Percentiles rank a stretch among this genome's conserved stretches.
These are phyloP conservation scores for Clonostachys rosea DNA, from an alignment of 2,329 filamentous ascomycete genomes.

Conservation along the genomic window DNA sequence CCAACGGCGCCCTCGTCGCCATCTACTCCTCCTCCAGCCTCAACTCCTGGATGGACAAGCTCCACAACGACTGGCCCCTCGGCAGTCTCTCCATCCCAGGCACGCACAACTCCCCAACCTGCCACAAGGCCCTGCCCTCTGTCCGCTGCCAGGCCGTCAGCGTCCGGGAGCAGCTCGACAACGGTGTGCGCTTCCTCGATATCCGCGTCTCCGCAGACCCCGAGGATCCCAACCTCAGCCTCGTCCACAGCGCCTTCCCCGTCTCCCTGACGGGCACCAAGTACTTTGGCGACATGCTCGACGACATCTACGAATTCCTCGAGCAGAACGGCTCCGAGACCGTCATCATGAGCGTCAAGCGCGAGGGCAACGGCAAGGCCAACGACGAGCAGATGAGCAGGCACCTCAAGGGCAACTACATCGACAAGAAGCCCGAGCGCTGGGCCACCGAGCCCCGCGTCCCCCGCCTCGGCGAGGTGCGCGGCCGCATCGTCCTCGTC, in stretches of 20 bases:
- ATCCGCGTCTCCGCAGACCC: constrained; percentile 62
- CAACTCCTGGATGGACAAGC: constrained; percentile 73
- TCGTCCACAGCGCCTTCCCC: constrained; percentile 89
- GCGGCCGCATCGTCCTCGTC: constrained; percentile 80
- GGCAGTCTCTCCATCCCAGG: constrained; percentile 86
- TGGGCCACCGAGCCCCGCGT: constrained; percentile 81
- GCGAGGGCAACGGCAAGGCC: constrained; percentile 78
- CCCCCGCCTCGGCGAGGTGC: constrained; percentile 71
- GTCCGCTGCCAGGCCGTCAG: constrained; percentile 87
- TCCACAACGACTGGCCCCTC: constrained; percentile 68
- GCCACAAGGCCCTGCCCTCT: constrained; percentile 78
- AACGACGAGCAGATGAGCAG: constrained; percentile 75
- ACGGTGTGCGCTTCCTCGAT: constrained; percentile 93
- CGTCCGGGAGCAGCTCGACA: constrained; percentile 72
- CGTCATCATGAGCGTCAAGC: constrained; percentile 82
- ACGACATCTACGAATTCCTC: constrained; percentile 70
- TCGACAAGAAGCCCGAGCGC: constrained; percentile 43
- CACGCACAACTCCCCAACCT: constrained; percentile 91
- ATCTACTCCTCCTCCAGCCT: constrained; percentile 70
- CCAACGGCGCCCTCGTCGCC: constrained; percentile 46
- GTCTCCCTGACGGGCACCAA: constrained; percentile 79
- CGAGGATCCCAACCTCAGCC: constrained; percentile 62
- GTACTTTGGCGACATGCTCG: constrained; percentile 70
- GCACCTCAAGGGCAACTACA: constrained; percentile 71
- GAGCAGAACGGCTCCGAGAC: constrained; percentile 74